These are phyloP conservation scores for Trametes maxima DNA, from an alignment of 768 basidiomycete genomes.

Conservation along the genomic window DNA sequence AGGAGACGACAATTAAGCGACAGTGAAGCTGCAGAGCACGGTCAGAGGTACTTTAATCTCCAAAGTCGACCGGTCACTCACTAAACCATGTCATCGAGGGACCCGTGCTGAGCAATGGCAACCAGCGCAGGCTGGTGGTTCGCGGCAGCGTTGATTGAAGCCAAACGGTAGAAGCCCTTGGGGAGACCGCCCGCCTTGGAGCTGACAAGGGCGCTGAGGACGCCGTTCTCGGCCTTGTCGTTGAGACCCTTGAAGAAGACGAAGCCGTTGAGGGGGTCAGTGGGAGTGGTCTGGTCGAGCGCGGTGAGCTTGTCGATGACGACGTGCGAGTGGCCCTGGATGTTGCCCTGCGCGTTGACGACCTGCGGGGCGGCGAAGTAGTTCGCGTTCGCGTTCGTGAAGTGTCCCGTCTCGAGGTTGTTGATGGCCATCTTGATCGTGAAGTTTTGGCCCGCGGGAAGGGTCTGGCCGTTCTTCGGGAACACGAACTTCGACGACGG, in stretches of 20 bases:
- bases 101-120: slow-evolving; percentile 41
- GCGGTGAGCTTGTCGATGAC: slow-evolving; percentile 56
- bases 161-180: slow-evolving; percentile 52
- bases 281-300: slow-evolving; percentile 50
- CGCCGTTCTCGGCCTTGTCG: slow-evolving; percentile 44
- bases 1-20: slow-evolving; percentile 13
- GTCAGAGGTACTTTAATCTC: background rate
- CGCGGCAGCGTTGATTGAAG: slow-evolving; percentile 44
- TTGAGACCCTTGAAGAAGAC: slow-evolving; percentile 64
- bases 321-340: slow-evolving; percentile 66
- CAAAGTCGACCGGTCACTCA: slow-evolving; percentile 1
- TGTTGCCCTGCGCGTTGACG: slow-evolving; percentile 47
- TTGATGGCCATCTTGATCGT: slow-evolving; percentile 51
- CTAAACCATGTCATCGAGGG: slow-evolving; percentile 41
- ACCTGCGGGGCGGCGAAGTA: slow-evolving; percentile 60
- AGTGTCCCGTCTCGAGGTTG: slow-evolving; percentile 54
- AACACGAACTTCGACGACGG: slow-evolving; percentile 56
- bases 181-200: slow-evolving; percentile 43
- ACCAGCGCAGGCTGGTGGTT: slow-evolving; percentile 44
- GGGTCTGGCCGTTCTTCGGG: slow-evolving; percentile 48
- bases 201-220: slow-evolving; percentile 49
- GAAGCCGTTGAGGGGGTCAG: slow-evolving; percentile 49
- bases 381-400: slow-evolving; percentile 54
- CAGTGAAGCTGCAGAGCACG: slow-evolving; percentile 20
- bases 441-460: slow-evolving; percentile 52